Evolutionary conservation across 1,139 yeast species (phyloP).

Genomic region (Candida labiduridarum): DNA sequence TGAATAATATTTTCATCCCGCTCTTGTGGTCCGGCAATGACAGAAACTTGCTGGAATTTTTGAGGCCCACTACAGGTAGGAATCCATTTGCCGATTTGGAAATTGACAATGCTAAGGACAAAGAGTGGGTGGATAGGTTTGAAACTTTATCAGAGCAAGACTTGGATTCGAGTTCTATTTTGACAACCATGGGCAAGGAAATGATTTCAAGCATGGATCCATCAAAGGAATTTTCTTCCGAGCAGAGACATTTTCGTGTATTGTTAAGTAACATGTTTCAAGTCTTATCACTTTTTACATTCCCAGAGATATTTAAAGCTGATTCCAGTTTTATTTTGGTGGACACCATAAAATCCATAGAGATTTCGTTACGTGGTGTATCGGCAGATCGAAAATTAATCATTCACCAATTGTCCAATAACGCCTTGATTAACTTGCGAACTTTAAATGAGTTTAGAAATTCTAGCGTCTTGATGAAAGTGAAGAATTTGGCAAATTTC

Average conservation of each 20-base stretch:
- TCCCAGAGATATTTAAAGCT: slow-evolving; percentile 42
- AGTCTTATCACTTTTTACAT: slow-evolving; percentile 37
- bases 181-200: slow-evolving; percentile 30
- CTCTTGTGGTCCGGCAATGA: slow-evolving; percentile 52
- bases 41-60: slow-evolving; percentile 28
- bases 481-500: slow-evolving; percentile 30
- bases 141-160: slow-evolving; percentile 23
- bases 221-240: slow-evolving; percentile 11
- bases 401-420: slow-evolving; percentile 61
- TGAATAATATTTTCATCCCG: slow-evolving; percentile 84
- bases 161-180: slow-evolving; percentile 25
- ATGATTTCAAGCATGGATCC: slow-evolving; percentile 24
- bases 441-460: slow-evolving; percentile 50
- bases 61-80: slow-evolving; percentile 14
- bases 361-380: slow-evolving; percentile 67
- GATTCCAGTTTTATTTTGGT: slow-evolving; percentile 44
- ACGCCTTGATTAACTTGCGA: slow-evolving; percentile 59
- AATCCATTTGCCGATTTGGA: slow-evolving; percentile 17
- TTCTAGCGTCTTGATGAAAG: slow-evolving; percentile 35
- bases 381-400: slow-evolving; percentile 42
- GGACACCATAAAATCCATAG: slow-evolving; percentile 63
- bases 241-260: slow-evolving; percentile 29
- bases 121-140: slow-evolving; percentile 32
- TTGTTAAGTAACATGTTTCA: slow-evolving; percentile 40
- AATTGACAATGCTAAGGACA: slow-evolving; percentile 17